Conservation (phyloP, 23 red algal genomes). For the Pyropia haitanensis region DNA sequence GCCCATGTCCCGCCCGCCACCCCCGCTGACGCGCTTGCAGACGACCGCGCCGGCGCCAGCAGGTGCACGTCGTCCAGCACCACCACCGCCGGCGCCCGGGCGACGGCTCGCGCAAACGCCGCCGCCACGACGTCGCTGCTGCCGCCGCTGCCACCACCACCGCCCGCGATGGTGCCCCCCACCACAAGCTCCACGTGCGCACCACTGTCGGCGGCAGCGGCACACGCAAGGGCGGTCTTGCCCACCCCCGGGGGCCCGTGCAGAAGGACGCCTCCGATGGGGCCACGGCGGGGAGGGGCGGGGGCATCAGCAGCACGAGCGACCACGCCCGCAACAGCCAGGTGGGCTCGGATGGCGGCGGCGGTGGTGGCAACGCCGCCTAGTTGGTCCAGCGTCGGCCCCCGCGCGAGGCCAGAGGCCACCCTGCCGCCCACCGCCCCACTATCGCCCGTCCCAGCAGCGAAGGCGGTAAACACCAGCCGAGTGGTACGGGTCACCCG, state of each 20-base stretch:
- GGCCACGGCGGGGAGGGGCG: too few relatives aligned
- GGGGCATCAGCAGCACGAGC: too few relatives aligned
- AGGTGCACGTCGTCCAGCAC: slow-evolving; percentile 78
- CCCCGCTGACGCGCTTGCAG: slow-evolving; percentile 10
- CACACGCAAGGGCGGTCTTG: slow-evolving; percentile 84
- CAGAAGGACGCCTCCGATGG: slow-evolving; percentile 26
- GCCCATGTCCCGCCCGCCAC: slow-evolving; percentile 32
- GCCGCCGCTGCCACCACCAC: slow-evolving; percentile 18
- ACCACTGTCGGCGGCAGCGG: slow-evolving; percentile 21
- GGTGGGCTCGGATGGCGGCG: too few relatives aligned
- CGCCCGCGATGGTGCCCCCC: slow-evolving; percentile 25
- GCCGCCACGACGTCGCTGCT: slow-evolving; percentile 7
- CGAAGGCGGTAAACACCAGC: too few relatives aligned
- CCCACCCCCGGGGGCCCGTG: slow-evolving; percentile 62
- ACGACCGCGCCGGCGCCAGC: slow-evolving; percentile 36
- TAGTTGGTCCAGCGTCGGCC: too few relatives aligned
- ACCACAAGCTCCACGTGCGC: slow-evolving; percentile 23
- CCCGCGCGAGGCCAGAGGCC: too few relatives aligned
- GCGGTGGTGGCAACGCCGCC: too few relatives aligned
- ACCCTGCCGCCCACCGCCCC: too few relatives aligned
- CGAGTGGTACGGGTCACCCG: too few relatives aligned
- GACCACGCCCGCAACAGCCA: too few relatives aligned
- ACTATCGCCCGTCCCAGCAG: too few relatives aligned
- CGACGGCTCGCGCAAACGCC: slow-evolving; percentile 24
- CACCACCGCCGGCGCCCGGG: slow-evolving; percentile 38